These are phyloP conservation scores for Suillus cothurnatus DNA, from an alignment of 768 basidiomycete genomes.

Conservation along the genomic window DNA sequence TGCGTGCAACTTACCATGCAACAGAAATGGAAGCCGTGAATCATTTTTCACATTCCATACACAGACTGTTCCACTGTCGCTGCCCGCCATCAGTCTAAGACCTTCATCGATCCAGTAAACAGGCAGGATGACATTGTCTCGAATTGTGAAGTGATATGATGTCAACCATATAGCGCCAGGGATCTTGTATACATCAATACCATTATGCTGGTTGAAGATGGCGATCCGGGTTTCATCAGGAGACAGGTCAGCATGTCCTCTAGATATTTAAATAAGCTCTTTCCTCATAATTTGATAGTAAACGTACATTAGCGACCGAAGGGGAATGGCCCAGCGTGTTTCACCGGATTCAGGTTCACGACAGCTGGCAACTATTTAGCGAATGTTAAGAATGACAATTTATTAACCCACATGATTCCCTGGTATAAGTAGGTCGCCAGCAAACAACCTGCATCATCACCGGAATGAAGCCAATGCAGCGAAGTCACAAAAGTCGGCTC, in stretches of 20 bases:
- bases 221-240: too few relatives aligned
- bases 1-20: background rate
- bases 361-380: background rate
- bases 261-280: background rate
- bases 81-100: slow-evolving; percentile 1
- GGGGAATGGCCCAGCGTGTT: slow-evolving; percentile 7
- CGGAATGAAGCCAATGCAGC: slow-evolving; percentile 5
- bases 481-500: slow-evolving; percentile 6
- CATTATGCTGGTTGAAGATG: slow-evolving; percentile 5
- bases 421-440: slow-evolving; percentile 8
- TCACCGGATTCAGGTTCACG: slow-evolving; percentile 3
- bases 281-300: background rate
- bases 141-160: background rate
- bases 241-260: slow-evolving; percentile 9
- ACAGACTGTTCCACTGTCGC: background rate
- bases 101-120: slow-evolving; percentile 5
- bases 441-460: slow-evolving; percentile 6
- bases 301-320: slow-evolving; percentile 5
- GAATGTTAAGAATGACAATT: too few relatives aligned
- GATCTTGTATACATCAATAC: slow-evolving; percentile 7
- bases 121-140: background rate
- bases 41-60: slow-evolving; percentile 5
- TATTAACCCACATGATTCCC: slow-evolving; percentile 4
- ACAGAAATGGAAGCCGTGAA: background rate
- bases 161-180: slow-evolving; percentile 1